Conservation (phyloP, 306 rosid species). For the Quercus engelmannii region DNA sequence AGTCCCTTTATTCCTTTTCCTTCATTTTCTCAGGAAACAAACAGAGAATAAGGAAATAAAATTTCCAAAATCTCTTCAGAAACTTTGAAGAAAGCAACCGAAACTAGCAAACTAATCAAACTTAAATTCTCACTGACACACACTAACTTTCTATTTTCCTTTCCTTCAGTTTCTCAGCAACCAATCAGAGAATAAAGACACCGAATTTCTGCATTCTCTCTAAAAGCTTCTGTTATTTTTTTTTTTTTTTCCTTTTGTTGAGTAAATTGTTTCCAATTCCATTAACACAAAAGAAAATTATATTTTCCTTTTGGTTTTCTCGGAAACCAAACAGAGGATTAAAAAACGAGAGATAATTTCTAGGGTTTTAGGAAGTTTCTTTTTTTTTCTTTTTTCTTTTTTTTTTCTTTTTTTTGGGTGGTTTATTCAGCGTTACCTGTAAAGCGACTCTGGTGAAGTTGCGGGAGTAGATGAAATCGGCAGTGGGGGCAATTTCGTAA, state of each 20-base stretch:
- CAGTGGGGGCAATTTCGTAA: constrained; percentile 61
- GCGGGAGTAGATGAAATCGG: constrained; percentile 51
- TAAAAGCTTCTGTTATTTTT: no score
- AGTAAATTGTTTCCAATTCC: background rate
- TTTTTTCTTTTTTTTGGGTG: background rate
- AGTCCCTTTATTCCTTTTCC: background rate
- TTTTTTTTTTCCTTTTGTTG: background rate
- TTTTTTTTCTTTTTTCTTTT: background rate
- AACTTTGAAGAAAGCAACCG: no score
- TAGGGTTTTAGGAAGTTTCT: background rate
- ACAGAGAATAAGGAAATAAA: no score
- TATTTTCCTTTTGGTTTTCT: background rate
- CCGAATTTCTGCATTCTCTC: no score
- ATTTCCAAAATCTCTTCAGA: no score
- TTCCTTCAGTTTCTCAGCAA: no score
- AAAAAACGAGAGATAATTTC: background rate
- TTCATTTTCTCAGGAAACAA: background rate
- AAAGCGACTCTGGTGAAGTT: constrained; percentile 71
- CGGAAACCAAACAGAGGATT: background rate
- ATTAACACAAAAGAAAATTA: background rate
- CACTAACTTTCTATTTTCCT: no score
- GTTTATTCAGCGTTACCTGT: constrained; percentile 40
- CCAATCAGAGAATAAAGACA: no score
- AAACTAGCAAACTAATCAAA: no score
- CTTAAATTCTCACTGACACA: no score